Base-by-base conservation (phyloP, 2,329 filamentous ascomycete genomes). In the Fusarium sacchari region DNA sequence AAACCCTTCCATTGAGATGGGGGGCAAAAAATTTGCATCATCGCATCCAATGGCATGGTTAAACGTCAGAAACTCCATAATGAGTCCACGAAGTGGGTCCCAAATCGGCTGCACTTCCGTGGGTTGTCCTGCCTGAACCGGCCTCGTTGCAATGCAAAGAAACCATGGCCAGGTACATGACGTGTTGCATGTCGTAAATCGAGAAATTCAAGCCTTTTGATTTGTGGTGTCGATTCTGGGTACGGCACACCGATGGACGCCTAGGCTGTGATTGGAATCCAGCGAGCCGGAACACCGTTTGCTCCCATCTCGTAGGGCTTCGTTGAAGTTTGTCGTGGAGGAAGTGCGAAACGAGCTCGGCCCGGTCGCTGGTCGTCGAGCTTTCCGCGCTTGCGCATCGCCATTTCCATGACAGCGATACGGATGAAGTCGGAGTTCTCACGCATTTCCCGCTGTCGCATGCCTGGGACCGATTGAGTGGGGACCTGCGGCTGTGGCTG, bases 341-440 rank as follows among this genome's bases (percentile, higher is more conserved):
- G 90, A n/a, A 93, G 84, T 13, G 90, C 88, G 87, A 90, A 91
- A 52, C 89, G 87, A n/a, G 91, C 91, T 55, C 90, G 87, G 34
- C 91, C 91, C n/a, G 90, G 89, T 62, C 87, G 87, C 72, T 90
- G 87, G 75, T 91, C 89, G 74, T 91, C 90, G 58, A 93, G 84
- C 80, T 93, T 93, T 74, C 91, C 91, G 47, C 84, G 84, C 77
- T 88, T 89, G 63, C 91, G 88, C 91, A 93, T 93, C 18, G 90
- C 88, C 88, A 93, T 92, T 78, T 93, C 91, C 87, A 93, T 89
- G 57, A 93, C 91, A 40, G 91, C 91, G 61, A 93, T 88, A 74
- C 91, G 88, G 77, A 93, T 92, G 77, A 93, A 93, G 77, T 93
- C 90, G 44, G 90, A 87, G 74, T 93, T 93, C 80, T 93, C 91